Base-by-base conservation (phyloP, 192 early-diverging fungal species). In the Coemansia sp. region DNA sequence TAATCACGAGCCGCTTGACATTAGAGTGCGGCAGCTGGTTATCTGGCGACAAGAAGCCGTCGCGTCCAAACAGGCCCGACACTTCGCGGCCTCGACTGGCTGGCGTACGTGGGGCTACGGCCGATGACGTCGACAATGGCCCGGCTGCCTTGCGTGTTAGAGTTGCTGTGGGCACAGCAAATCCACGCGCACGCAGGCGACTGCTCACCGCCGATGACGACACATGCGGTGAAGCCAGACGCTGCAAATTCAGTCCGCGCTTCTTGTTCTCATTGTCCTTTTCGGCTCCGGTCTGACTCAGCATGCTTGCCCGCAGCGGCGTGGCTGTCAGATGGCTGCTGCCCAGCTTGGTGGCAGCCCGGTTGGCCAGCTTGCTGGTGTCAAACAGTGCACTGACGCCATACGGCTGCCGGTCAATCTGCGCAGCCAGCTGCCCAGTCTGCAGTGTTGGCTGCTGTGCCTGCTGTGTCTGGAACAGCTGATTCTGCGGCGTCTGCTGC, bases 381-480 rank as follows among this genome's bases (percentile, higher is more conserved):
- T 87, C 81, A 65, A 97, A 93, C 29, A 97, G 79, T 35, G 93
- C 88, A 54, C 88, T 93, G 47, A 79, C 77, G 24, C 96, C 96
- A 71, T 96, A 98, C 8, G 94, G 94, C 66, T 92, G 89, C 56
- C 83, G 79, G 59, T 94, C 93, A 57, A 98, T 88, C 21, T 85
- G 82, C 4, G 94, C 94, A 10, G 86, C 77, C 22, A 95, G 67
- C 38, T 50, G 60, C 14, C 50, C 60, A 0, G 59, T 32, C 55
- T 59, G 67, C 45, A 79, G 56, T 35, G 37, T 73, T 6, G 57
- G 14, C 57, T 14, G 22, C 56, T 65, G 63, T 4, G 12, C 27
- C 47, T 37, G 50, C 58, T 59, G 60, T n/a, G 25, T 39, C 3
- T 15, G 19, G 54, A 61, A 63, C 48, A 63, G 39, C 15, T 37